Evolutionary conservation across 2,329 filamentous ascomycete genomes (phyloP).

Genomic region (Cercospora sp.): DNA sequence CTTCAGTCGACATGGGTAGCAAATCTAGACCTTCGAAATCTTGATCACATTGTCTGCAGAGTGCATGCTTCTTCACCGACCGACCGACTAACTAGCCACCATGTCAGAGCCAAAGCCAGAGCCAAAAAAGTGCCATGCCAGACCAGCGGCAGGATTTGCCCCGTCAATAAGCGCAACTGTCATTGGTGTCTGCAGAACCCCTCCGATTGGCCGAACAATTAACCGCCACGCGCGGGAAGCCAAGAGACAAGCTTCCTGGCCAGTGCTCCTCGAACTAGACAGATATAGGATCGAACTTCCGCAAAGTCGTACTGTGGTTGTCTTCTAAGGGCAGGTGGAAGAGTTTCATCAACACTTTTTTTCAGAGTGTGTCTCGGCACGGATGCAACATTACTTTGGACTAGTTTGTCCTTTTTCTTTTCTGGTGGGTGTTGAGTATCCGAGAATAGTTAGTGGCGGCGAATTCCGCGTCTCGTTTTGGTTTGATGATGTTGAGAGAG

Average conservation of each 20-base stretch:
- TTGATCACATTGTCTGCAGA: background rate
- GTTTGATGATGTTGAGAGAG: background rate
- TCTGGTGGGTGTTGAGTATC: too few species aligned
- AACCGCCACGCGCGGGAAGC: background rate
- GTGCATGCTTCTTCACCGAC: background rate
- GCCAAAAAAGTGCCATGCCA: background rate
- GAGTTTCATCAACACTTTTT: background rate
- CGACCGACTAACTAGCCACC: background rate
- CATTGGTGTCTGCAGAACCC: background rate
- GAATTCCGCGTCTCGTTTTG: background rate
- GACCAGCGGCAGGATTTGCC: background rate
- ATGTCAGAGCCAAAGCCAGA: background rate
- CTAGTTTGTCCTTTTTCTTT: background rate
- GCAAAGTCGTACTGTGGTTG: background rate
- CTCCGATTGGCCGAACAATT: background rate
- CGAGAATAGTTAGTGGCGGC: too few species aligned
- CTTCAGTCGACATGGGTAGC: background rate
- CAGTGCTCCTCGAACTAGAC: background rate
- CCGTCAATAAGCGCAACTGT: background rate
- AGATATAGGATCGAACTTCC: background rate
- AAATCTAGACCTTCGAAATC: background rate
- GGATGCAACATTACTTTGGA: background rate
- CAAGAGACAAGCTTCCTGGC: background rate
- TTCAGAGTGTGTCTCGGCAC: background rate
- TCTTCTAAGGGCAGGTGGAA: background rate